These are phyloP conservation scores for Ilex aquifolium DNA, from an alignment of 257 asterid genomes.

Conservation along the genomic window DNA sequence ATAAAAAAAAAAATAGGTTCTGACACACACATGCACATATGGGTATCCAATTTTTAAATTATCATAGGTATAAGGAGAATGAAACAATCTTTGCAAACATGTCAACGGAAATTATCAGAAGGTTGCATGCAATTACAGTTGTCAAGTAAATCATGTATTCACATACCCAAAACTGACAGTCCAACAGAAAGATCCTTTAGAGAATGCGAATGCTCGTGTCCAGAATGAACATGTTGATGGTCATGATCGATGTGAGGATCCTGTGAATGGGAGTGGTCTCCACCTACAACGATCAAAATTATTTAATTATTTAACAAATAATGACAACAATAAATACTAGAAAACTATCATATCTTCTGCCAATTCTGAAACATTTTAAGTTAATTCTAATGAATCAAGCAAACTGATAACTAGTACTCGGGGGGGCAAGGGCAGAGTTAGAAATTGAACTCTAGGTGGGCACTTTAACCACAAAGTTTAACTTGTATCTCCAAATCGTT, in stretches of 20 bases:
- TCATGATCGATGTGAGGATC: constrained; percentile 52
- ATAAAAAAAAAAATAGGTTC: too few species aligned
- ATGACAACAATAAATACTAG: background rate
- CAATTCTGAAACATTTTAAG: too few species aligned
- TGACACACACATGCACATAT: too few species aligned
- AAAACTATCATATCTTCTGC: too few species aligned
- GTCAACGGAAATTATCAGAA: background rate
- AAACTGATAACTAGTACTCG: too few species aligned
- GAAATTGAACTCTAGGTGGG: too few species aligned
- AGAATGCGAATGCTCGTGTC: constrained; percentile 81
- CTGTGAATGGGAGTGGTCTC: constrained; percentile 77
- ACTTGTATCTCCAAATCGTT: too few species aligned
- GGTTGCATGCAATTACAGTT: background rate
- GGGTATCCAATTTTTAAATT: too few species aligned
- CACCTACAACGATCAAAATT: constrained; percentile 47
- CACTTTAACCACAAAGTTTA: too few species aligned
- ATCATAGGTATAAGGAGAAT: too few species aligned
- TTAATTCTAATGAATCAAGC: too few species aligned
- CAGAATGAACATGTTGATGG: constrained; percentile 46
- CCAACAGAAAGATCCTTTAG: constrained; percentile 86
- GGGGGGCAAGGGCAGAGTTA: too few species aligned
- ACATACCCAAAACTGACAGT: constrained; percentile 79
- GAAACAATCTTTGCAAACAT: background rate
- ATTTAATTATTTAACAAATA: background rate
- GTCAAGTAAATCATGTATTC: background rate